A percentile compares a stretch with the other conserved stretches of the same genome.
These are phyloP conservation scores for Martiniozyma asiatica DNA, from an alignment of 1,139 yeast genomes.

Conservation along the genomic window DNA sequence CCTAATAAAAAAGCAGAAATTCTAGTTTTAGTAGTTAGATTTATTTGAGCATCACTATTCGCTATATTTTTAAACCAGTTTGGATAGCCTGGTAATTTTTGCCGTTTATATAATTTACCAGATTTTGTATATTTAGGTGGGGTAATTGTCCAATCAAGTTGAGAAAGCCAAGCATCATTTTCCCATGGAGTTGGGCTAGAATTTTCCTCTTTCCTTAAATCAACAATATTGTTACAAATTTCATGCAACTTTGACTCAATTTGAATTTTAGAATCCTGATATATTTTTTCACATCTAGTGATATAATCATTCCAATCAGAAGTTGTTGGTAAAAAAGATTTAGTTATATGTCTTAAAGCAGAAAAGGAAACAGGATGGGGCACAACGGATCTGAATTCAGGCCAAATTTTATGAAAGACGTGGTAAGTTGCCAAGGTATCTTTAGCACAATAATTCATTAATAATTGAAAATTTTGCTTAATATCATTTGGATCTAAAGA, in stretches of 20 bases:
- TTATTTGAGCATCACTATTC: conserved; percentile 35
- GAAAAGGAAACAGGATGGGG: conserved; percentile 96
- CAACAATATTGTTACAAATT: conserved; percentile 51
- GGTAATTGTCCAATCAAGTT: conserved; percentile 73
- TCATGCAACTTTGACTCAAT: conserved; percentile 48
- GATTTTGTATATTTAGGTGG: conserved; percentile 54
- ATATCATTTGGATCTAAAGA: conserved; percentile 43
- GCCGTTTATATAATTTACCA: conserved; percentile 67
- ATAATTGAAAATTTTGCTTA: conserved; percentile 41
- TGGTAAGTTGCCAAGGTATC: conserved; percentile 71
- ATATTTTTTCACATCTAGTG: conserved; percentile 53
- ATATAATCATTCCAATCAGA: conserved; percentile 63
- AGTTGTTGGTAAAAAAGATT: conserved; percentile 74
- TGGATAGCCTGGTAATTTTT: conserved; percentile 83
- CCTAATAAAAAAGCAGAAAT: conserved; percentile 65
- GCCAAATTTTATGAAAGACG: conserved; percentile 60
- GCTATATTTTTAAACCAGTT: conserved; percentile 82
- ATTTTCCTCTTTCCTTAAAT: conserved; percentile 16
- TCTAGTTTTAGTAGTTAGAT: conserved; percentile 61
- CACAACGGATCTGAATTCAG: conserved; percentile 50
- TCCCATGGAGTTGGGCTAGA: conserved; percentile 27
- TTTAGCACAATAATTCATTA: conserved; percentile 72
- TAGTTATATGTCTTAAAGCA: conserved; percentile 65
- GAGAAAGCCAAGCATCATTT: conserved; percentile 79
- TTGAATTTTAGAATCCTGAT: conserved; percentile 42